These are phyloP conservation scores for Linanthus parryae DNA, from an alignment of 148 eudicot genomes.

Conservation along the genomic window DNA sequence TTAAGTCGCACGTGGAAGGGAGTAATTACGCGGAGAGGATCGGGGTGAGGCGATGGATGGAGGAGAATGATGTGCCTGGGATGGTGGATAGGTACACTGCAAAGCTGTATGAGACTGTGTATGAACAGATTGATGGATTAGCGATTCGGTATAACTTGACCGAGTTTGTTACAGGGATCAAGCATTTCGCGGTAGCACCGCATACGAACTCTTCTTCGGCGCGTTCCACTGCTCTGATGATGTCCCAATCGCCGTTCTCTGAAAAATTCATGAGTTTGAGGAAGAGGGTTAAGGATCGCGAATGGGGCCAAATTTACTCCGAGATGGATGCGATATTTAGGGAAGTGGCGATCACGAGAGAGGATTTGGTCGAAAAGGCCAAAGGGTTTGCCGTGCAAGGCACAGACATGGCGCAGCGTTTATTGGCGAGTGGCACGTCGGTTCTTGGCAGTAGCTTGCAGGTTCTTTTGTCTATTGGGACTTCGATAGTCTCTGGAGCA, in stretches of 20 bases:
- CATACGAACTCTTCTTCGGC: slow-evolving; percentile 30
- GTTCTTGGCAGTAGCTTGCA: slow-evolving; percentile 61
- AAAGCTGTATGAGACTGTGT: slow-evolving; percentile 60
- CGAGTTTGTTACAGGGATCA: slow-evolving; percentile 61
- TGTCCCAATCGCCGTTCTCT: slow-evolving; percentile 61
- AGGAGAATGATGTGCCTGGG: slow-evolving; percentile 82
- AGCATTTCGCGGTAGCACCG: slow-evolving; percentile 57
- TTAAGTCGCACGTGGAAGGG: slow-evolving; percentile 66
- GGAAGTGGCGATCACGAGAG: slow-evolving; percentile 44
- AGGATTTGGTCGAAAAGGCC: slow-evolving; percentile 64
- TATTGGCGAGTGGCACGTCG: slow-evolving; percentile 56
- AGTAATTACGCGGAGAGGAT: slow-evolving; percentile 74
- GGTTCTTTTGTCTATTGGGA: slow-evolving; percentile 40
- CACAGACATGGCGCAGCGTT: slow-evolving; percentile 50
- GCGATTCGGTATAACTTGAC: slow-evolving; percentile 91
- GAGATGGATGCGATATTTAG: slow-evolving; percentile 58
- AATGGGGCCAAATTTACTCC: slow-evolving; percentile 67
- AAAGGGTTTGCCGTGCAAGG: slow-evolving; percentile 77
- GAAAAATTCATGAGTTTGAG: slow-evolving; percentile 53
- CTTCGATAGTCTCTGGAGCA: slow-evolving; percentile 65
- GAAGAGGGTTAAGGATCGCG: slow-evolving; percentile 48
- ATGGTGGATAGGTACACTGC: slow-evolving; percentile 66
- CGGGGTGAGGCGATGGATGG: slow-evolving; percentile 82
- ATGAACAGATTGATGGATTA: slow-evolving; percentile 65
- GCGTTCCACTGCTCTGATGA: slow-evolving; percentile 30